Evolutionary conservation across 169 alveolate species (phyloP).

Genomic region (Plasmodium billcollinsi): DNA sequence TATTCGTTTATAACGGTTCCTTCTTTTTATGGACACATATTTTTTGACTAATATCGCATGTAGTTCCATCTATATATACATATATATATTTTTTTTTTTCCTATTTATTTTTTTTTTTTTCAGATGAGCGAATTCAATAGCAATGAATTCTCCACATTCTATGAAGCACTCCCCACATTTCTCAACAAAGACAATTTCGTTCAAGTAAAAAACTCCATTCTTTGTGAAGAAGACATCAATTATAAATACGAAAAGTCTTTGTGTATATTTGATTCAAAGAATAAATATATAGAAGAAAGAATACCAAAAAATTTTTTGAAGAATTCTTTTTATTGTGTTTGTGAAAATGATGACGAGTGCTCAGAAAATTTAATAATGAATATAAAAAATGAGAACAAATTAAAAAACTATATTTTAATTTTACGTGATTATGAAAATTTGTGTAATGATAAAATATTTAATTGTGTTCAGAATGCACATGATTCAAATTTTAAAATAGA

Average conservation of each 20-base stretch:
- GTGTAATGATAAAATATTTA: slow-evolving; percentile 53
- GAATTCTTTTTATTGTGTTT: slow-evolving; percentile 57
- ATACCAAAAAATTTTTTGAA: slow-evolving; percentile 3
- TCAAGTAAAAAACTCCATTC: slow-evolving; percentile 10
- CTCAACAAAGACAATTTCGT: slow-evolving; percentile 9
- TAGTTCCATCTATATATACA: too few species aligned
- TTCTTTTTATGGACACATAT: too few species aligned
- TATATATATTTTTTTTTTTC: neutral
- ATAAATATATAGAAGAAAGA: slow-evolving; percentile 58
- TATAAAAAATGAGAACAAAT: slow-evolving; percentile 69
- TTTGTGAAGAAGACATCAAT: slow-evolving; percentile 13
- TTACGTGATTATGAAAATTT: slow-evolving; percentile 75
- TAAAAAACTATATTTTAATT: slow-evolving; percentile 58
- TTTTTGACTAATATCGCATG: too few species aligned
- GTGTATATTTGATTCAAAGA: slow-evolving; percentile 68
- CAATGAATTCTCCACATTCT: neutral
- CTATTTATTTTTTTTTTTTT: neutral
- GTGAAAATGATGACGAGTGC: slow-evolving; percentile 72
- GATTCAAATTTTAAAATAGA: slow-evolving; percentile 34
- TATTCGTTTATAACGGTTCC: neutral
- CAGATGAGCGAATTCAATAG: slow-evolving; percentile 50
- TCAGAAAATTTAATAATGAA: slow-evolving; percentile 31
- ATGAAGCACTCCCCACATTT: slow-evolving; percentile 30
- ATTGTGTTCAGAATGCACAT: slow-evolving; percentile 26
- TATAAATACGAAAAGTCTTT: slow-evolving; percentile 30